Evolutionary conservation across 75 land plant species (phyloP).

Genomic region (Sequoiadendron giganteum): DNA sequence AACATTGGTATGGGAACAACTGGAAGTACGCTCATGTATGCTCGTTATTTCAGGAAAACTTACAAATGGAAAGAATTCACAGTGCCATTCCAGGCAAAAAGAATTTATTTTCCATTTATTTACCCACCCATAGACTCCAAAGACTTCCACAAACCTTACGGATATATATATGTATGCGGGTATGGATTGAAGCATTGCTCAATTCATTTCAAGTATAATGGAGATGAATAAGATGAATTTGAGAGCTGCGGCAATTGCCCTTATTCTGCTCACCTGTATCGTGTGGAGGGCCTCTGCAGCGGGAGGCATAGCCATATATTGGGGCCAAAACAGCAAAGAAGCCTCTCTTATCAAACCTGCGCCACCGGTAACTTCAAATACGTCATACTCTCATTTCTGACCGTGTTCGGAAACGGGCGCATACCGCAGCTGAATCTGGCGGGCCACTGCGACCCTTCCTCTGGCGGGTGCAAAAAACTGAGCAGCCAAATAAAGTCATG

Average conservation of each 20-base stretch:
- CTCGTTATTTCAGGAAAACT: too few species aligned
- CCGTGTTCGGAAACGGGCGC: constrained; percentile 40
- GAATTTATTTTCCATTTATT: too few species aligned
- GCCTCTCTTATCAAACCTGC: constrained; percentile 40
- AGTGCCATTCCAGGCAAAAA: too few species aligned
- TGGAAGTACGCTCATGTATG: too few species aligned
- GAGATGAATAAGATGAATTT: too few species aligned
- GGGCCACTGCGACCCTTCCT: constrained; percentile 51
- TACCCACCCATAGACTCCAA: too few species aligned
- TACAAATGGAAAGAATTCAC: too few species aligned
- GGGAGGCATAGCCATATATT: constrained; percentile 49
- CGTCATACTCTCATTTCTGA: constrained; percentile 51
- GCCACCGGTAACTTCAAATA: constrained; percentile 31
- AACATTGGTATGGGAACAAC: too few species aligned
- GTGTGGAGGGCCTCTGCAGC: background rate
- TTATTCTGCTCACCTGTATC: background rate
- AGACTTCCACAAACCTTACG: too few species aligned
- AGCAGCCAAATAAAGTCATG: constrained; percentile 35
- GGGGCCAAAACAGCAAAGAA: constrained; percentile 65
- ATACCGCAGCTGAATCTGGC: constrained; percentile 49
- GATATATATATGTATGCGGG: too few species aligned
- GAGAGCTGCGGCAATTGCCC: background rate
- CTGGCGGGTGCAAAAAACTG: constrained; percentile 23
- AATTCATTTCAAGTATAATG: too few species aligned
- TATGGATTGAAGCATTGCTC: too few species aligned